Percentiles rank a stretch among this genome's conserved stretches.
These are phyloP conservation scores for Gossypium armourianum DNA, from an alignment of 441 rosid species.

Conservation along the genomic window DNA sequence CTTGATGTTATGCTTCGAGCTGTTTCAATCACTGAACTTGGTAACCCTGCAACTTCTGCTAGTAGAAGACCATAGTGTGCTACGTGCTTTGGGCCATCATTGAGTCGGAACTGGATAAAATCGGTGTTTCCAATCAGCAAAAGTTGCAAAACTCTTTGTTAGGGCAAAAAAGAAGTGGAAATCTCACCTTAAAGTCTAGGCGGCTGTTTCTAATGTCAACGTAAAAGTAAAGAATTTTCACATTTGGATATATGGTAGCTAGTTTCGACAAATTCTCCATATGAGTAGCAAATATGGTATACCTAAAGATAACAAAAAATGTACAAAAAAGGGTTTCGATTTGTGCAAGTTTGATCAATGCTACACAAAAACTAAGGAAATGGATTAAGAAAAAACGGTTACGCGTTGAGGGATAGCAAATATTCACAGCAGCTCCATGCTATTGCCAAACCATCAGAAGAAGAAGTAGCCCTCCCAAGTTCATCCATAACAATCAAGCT, in stretches of 20 bases:
- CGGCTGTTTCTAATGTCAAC: slow-evolving; percentile 65
- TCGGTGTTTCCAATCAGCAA: slow-evolving; percentile 11
- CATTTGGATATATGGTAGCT: slow-evolving; percentile 78
- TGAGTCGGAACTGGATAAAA: slow-evolving; percentile 57
- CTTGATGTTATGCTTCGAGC: slow-evolving; percentile 63
- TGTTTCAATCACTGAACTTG: slow-evolving; percentile 64
- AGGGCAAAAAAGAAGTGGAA: neutral
- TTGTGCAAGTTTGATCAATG: neutral
- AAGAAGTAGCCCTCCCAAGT: slow-evolving; percentile 96
- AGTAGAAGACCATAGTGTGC: slow-evolving; percentile 78
- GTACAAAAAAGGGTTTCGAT: neutral
- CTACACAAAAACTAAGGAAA: neutral
- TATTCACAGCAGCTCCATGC: slow-evolving; percentile 98
- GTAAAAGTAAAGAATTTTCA: slow-evolving; percentile 68
- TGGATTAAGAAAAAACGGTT: slow-evolving; percentile 18
- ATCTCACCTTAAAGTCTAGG: slow-evolving; percentile 61
- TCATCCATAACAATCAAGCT: slow-evolving; percentile 87
- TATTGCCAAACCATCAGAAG: slow-evolving; percentile 82
- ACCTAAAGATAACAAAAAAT: slow-evolving; percentile 33
- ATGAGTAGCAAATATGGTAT: slow-evolving; percentile 80
- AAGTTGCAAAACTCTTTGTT: neutral
- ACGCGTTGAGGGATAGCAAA: slow-evolving; percentile 71
- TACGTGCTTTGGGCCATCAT: slow-evolving; percentile 61
- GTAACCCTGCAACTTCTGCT: slow-evolving; percentile 88
- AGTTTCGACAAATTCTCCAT: slow-evolving; percentile 82